Evolutionary conservation across 2,329 filamentous ascomycete species (phyloP).

Genomic region (Phialemonium atrogriseum): DNA sequence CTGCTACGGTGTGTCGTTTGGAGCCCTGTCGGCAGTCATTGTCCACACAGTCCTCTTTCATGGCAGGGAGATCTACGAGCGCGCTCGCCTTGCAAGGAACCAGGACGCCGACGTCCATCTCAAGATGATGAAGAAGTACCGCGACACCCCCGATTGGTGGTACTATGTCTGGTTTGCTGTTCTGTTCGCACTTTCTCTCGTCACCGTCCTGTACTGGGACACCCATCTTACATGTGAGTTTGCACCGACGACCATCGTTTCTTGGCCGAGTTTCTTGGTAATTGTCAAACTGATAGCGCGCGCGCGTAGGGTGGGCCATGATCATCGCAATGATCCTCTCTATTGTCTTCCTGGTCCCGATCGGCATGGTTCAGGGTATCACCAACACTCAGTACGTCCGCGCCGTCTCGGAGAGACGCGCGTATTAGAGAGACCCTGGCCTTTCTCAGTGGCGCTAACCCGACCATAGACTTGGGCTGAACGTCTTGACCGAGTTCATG

Average conservation of each 20-base stretch:
- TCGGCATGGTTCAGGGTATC: conserved; percentile 24
- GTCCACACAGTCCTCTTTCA: conserved; percentile 27
- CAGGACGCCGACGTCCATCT: conserved; percentile 10
- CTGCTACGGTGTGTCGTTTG: conserved; percentile 50
- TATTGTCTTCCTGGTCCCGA: conserved; percentile 21
- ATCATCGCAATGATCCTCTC: conserved; percentile 18
- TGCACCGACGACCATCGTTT: not conserved
- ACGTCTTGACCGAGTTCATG: conserved; percentile 32
- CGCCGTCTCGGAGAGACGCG: too few relatives aligned
- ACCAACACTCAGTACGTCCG: conserved; percentile 16
- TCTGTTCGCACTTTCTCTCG: conserved; percentile 8
- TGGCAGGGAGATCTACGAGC: conserved; percentile 16
- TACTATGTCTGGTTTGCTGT: conserved; percentile 7
- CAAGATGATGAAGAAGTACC: conserved; percentile 10
- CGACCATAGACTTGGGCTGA: conserved; percentile 26
- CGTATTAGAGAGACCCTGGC: not conserved
- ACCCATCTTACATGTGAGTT: conserved; percentile 8
- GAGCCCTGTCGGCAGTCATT: conserved; percentile 43
- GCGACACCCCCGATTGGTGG: conserved; percentile 10
- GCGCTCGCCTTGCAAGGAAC: conserved; percentile 7
- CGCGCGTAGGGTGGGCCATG: conserved; percentile 11
- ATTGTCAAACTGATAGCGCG: too few relatives aligned
- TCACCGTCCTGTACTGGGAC: conserved; percentile 8
- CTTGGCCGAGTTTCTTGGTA: too few relatives aligned
- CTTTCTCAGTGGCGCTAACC: too few relatives aligned